Evolutionary conservation across 768 basidiomycete species (phyloP).

Genomic region (Leccinum rimulosum): DNA sequence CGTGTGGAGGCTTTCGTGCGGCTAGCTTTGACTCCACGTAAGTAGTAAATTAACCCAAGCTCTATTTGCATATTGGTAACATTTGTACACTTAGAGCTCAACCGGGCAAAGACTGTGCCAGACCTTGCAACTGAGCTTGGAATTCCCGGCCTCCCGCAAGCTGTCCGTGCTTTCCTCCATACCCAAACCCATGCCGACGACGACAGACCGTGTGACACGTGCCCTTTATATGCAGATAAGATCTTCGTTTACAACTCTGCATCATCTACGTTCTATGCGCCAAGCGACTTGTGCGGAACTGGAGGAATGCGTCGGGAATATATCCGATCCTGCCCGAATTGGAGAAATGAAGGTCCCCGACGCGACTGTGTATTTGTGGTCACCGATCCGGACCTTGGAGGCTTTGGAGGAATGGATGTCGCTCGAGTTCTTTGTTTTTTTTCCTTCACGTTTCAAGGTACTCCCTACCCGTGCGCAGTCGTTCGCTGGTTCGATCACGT

Average conservation of each 20-base stretch:
- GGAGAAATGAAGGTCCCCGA: too few relatives aligned
- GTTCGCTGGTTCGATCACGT: neutral
- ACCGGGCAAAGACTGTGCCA: neutral
- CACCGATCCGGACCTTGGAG: too few relatives aligned
- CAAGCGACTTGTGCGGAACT: too few relatives aligned
- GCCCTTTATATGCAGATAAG: too few relatives aligned
- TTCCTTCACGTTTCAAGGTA: neutral
- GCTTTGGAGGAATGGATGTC: too few relatives aligned
- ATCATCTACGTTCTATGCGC: too few relatives aligned
- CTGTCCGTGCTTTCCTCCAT: neutral
- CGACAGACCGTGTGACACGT: too few relatives aligned
- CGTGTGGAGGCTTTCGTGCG: neutral
- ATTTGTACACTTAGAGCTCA: neutral
- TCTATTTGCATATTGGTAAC: neutral
- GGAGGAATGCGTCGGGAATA: too few relatives aligned
- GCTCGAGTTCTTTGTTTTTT: neutral
- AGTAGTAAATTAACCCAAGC: neutral
- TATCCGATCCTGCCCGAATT: too few relatives aligned
- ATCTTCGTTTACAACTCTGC: too few relatives aligned
- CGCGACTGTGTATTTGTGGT: too few relatives aligned
- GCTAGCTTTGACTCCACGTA: neutral
- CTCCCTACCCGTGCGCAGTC: neutral
- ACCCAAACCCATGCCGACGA: neutral
- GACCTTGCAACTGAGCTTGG: neutral
- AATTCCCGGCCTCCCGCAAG: neutral